Evolutionary conservation across 257 asterid species (phyloP).

Genomic region (Solanum pimpinellifolium): DNA sequence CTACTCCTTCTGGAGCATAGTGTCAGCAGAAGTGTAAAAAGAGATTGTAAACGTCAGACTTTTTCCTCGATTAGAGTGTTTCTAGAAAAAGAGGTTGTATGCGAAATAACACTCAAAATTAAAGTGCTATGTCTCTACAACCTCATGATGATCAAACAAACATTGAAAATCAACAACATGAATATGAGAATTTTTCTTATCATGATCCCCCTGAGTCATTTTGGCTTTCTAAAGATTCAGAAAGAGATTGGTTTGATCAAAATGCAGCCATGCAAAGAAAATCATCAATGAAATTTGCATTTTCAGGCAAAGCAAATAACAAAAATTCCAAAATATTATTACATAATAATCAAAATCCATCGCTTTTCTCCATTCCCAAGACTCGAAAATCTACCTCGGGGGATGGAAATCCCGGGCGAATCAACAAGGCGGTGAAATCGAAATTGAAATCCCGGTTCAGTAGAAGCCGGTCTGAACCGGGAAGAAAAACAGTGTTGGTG

Average conservation of each 20-base stretch:
- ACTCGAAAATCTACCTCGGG: background rate
- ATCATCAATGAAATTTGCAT: background rate
- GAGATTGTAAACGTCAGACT: background rate
- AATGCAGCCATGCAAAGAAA: conserved; percentile 1
- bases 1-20: background rate
- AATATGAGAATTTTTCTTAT: background rate
- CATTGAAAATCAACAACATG: too few species aligned
- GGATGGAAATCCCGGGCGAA: background rate
- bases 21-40: background rate
- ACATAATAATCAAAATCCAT: background rate
- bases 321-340: background rate
- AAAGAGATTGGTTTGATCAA: conserved; percentile 1
- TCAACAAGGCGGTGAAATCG: background rate
- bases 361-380: background rate
- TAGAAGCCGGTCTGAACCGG: conserved; percentile 38
- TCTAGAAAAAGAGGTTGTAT: background rate
- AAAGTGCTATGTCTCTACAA: background rate
- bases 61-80: background rate
- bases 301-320: background rate
- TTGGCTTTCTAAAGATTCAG: background rate
- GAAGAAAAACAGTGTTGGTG: background rate
- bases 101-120: background rate
- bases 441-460: background rate
- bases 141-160: background rate
- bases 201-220: background rate